Evolutionary conservation across 1,139 yeast genomes (phyloP).

Genomic region (Lizanozyma gosingica): DNA sequence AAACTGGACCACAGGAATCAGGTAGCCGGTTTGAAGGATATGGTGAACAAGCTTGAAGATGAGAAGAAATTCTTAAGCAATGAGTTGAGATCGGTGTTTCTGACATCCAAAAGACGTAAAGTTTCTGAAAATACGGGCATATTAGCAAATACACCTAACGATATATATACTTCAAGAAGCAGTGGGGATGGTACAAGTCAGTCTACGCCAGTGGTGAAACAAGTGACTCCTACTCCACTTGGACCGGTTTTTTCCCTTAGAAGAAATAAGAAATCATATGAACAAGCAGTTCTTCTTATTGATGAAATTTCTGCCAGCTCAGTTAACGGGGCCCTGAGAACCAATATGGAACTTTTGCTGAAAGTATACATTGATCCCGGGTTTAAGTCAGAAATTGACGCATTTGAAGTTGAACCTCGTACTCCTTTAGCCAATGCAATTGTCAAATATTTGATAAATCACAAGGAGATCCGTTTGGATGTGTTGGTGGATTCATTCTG

Average conservation of each 20-base stretch:
- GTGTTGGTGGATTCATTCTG: conserved; percentile 31
- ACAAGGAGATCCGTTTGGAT: conserved; percentile 38
- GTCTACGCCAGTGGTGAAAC: background rate
- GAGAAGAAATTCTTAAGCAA: conserved; percentile 58
- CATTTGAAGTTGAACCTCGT: conserved; percentile 20
- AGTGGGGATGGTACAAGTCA: background rate
- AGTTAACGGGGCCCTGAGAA: conserved; percentile 41
- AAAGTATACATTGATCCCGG: conserved; percentile 34
- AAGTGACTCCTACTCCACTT: background rate
- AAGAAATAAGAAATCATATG: conserved; percentile 1
- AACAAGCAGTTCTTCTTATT: conserved; percentile 18
- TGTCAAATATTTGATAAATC: conserved; percentile 28
- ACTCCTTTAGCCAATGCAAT: conserved; percentile 25
- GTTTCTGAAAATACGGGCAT: background rate
- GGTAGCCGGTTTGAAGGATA: conserved; percentile 29
- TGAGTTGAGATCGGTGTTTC: conserved; percentile 20
- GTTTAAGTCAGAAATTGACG: conserved; percentile 19
- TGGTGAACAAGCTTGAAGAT: conserved; percentile 52
- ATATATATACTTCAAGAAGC: background rate
- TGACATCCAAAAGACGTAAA: background rate
- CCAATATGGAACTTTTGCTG: conserved; percentile 42
- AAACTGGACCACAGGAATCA: conserved; percentile 31
- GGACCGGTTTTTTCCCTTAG: background rate
- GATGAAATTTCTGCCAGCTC: conserved; percentile 30
- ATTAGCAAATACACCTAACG: background rate